Evolutionary conservation across 257 asterid genomes (phyloP).

Genomic region (Plantago elongata): DNA sequence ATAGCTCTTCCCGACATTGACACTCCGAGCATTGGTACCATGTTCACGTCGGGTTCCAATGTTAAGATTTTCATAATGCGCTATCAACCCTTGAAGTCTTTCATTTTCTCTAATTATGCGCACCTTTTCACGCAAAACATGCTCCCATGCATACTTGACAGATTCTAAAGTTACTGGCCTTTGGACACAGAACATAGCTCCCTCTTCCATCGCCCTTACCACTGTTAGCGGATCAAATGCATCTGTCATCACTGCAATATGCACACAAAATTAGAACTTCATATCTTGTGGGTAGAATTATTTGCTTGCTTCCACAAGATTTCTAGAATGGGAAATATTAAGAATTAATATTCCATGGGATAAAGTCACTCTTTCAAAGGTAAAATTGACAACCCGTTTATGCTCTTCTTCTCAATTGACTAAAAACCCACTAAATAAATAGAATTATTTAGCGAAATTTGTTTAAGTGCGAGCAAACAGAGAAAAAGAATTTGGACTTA

Average conservation of each 20-base stretch:
- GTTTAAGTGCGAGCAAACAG: no score
- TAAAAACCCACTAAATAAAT: no score
- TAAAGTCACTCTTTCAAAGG: no score
- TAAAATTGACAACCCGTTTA: no score
- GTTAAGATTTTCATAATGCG: background rate
- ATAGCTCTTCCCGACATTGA: background rate
- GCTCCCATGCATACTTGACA: conserved; percentile 31
- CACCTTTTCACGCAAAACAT: conserved; percentile 24
- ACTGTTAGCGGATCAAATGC: conserved; percentile 18
- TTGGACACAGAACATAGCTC: conserved; percentile 29
- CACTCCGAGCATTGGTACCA: background rate
- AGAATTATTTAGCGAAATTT: no score
- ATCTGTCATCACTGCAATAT: conserved; percentile 24
- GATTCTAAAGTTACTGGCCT: conserved; percentile 25
- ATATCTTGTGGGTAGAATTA: no score
- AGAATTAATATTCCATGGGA: no score
- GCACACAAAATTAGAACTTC: no score
- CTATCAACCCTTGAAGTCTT: background rate
- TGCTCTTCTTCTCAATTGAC: no score
- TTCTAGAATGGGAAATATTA: no score
- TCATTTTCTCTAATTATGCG: background rate
- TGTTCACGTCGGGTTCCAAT: background rate
- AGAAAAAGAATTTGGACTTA: no score
- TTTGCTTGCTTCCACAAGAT: no score
- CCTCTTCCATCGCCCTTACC: conserved; percentile 30